Conservation (phyloP, 164 flowering plant genomes). For the Vitis cinerea region DNA sequence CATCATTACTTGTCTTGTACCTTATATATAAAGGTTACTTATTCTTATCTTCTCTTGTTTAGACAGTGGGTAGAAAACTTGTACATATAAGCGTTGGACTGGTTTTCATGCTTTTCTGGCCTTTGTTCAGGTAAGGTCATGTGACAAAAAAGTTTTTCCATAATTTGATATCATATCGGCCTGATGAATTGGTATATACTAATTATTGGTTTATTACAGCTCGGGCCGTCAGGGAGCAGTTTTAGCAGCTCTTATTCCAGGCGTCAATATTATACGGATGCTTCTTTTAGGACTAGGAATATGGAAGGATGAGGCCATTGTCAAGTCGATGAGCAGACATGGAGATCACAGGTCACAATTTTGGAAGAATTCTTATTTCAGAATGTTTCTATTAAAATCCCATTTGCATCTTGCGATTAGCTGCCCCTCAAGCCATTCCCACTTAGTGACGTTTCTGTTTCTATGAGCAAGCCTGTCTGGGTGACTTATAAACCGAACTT, state of each 20-base stretch:
- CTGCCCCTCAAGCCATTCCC: slow-evolving; percentile 1
- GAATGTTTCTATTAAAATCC: neutral
- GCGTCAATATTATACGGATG: slow-evolving; percentile 71
- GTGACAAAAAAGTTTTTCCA: neutral
- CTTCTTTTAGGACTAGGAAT: slow-evolving; percentile 77
- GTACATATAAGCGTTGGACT: slow-evolving; percentile 85
- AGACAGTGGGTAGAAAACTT: slow-evolving; percentile 81
- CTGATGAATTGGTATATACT: slow-evolving; percentile 7
- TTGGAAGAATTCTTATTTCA: neutral
- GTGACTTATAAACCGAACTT: neutral
- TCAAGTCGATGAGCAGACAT: slow-evolving; percentile 90
- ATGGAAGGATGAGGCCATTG: slow-evolving; percentile 75
- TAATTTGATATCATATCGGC: neutral
- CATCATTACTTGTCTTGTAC: neutral
- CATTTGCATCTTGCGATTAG: neutral
- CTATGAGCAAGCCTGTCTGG: neutral
- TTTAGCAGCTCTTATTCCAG: slow-evolving; percentile 74
- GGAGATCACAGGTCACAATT: slow-evolving; percentile 71
- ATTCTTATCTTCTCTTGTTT: slow-evolving; percentile 12
- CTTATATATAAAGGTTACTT: neutral
- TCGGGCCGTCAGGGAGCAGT: slow-evolving; percentile 55
- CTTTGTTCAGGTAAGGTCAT: slow-evolving; percentile 73
- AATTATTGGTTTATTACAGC: slow-evolving; percentile 34
- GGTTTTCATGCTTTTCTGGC: slow-evolving; percentile 95
- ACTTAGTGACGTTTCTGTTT: neutral